Percentiles rank a stretch among this genome's conserved stretches.
These are phyloP conservation scores for Boletus bicolor DNA, from an alignment of 768 basidiomycete genomes.

Conservation along the genomic window DNA sequence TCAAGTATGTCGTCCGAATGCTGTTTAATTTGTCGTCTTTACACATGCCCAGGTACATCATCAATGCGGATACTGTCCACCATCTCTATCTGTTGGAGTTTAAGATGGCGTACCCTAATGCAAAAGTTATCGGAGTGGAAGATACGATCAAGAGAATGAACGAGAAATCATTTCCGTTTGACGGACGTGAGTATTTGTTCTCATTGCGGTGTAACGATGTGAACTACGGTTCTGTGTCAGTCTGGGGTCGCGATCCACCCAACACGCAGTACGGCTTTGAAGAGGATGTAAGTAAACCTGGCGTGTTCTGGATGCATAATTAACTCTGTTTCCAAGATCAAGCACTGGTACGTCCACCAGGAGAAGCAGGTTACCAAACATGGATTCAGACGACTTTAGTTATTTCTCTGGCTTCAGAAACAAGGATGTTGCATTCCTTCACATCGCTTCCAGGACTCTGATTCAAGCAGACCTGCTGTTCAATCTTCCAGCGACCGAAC, in stretches of 20 bases:
- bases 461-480: conserved; percentile 81
- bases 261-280: conserved; percentile 76
- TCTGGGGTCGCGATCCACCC: conserved; percentile 62
- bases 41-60: conserved; percentile 45
- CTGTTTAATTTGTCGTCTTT: neutral
- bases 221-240: conserved; percentile 22
- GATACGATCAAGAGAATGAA: conserved; percentile 49
- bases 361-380: neutral
- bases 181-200: conserved; percentile 51
- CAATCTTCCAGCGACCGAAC: conserved; percentile 78
- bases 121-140: conserved; percentile 68
- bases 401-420: conserved; percentile 71
- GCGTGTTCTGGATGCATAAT: neutral
- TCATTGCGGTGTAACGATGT: neutral
- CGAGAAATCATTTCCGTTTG: conserved; percentile 52
- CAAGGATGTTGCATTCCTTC: conserved; percentile 83
- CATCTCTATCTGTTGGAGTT: conserved; percentile 60
- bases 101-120: conserved; percentile 66
- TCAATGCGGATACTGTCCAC: conserved; percentile 57
- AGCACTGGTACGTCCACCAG: conserved; percentile 41
- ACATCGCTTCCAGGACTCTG: conserved; percentile 64
- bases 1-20: conserved; percentile 43
- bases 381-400: conserved; percentile 30
- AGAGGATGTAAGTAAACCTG: conserved; percentile 46
- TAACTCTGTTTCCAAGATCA: conserved; percentile 35